Evolutionary conservation across 2,329 filamentous ascomycete species (phyloP), one percentile per base, ranked within the genome.

Genomic region (Colletotrichum cuscutae): DNA sequence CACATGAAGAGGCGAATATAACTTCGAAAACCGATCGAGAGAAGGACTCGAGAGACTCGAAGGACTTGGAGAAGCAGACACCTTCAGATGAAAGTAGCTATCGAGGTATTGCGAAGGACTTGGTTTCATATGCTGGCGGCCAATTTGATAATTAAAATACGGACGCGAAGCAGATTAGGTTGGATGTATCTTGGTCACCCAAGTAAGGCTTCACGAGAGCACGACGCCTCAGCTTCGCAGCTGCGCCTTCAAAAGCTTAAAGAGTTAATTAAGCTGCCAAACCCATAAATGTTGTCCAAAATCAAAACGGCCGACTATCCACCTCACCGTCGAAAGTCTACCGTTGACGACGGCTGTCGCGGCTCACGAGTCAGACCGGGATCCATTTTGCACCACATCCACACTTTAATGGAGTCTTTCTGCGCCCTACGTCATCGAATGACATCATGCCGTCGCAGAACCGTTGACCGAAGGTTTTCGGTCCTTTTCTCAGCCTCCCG

Each of bases 401-500:
- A 65, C 53, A 57, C 22, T 57, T 57, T 30, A 35, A 65, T 65
- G 62, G 62, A 30, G 62, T 12, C 62, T 30, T 22, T 1, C 52
- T 57, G 52, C 62, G 19, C 52, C 7, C 35, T 65, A 65, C 62
- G 62, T 65, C 62, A 65, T 54, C 15, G 6, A 9, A 73, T 73
- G 71, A 73, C 71, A 73, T 73, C 66, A 73, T 73, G 30, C 49
- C 71, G 60, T 68, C 53, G 70, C 59, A 64, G 53, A 54, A 67
- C 24, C 56, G 12, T 61, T 37, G 54, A 22, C 22, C 13, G 9
- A 61, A 64, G 56, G 30, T 65, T 71, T 49, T 71, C 71, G 67
- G 70, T 30, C 59, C 32, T 42, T 53, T 49, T 49, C 24, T 19
- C 2, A 59, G 59, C 24, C 61, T 60, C 19, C 35, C 30, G 54